Evolutionary conservation across 352 stramenopile species (phyloP), one percentile per base, ranked within the genome.

Genomic region (Paralagenidium karlingii): DNA sequence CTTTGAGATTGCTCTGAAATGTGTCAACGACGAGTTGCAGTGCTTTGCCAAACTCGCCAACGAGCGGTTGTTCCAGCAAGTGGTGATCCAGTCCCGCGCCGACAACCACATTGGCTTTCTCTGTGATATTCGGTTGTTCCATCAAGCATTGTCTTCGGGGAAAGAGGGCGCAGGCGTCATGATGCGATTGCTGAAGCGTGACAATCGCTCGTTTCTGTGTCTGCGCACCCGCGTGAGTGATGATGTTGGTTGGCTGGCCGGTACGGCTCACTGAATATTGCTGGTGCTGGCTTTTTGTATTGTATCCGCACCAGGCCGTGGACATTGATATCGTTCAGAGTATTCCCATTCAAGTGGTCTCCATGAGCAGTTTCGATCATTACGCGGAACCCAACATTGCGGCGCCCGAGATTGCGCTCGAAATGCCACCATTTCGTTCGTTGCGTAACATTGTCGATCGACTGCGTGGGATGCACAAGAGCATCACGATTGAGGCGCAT

Each of bases 301-400:
- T 46, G 13, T 13, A 32, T 32, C 28, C 11, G n/a, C n/a, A n/a
- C n/a, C n/a, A 71, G 60, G 74, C 76, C 0, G 70, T 90, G 22
- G 76, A 90, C 47, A 81, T 90, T 31, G 73, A 90, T 45, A 87
- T 90, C 29, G 63, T 86, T 27, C 76, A 90, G 55, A 90, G 71
- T 42, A 75, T 90, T 29, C 76, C 76, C 16, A 85, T 90, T 45
- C 55, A 81, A 24, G 69, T 90, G 47, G 38, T 90, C 38, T 58
- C 76, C 12, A 84, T 87, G 68, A 78, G 54, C 38, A 65, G 61
- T 2, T 66, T 80, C 11, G 66, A 81, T 36, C 74, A 82, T 45
- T 84, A 80, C 43, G 56, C 57, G 38, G 76, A 90, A 34, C 76
- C 76, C n/a, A 77, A 68, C 51, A 60, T 90, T 5, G 68, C 76